Percentiles rank a stretch among this genome's conserved stretches.
These are phyloP conservation scores for Cladorrhinum samala DNA, from an alignment of 495 filamentous ascomycete genomes.

Conservation along the genomic window DNA sequence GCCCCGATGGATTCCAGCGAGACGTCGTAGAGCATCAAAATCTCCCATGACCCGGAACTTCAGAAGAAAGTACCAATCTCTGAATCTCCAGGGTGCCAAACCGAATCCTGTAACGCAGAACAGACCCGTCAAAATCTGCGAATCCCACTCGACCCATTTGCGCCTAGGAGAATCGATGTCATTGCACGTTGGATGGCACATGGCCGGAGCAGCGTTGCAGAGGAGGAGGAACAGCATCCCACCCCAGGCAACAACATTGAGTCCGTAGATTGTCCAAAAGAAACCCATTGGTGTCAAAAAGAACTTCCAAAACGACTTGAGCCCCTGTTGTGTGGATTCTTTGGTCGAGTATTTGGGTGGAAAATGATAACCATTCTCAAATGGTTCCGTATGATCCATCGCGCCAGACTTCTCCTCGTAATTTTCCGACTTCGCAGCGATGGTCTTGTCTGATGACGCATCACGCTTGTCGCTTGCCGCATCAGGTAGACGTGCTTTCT, in stretches of 20 bases:
- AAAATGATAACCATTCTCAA: constrained; percentile 61
- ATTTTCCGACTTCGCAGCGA: constrained; percentile 1
- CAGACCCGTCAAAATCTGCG: constrained; percentile 74
- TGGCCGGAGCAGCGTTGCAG: constrained; percentile 65
- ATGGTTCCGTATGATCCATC: constrained; percentile 17
- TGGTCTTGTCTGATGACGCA: constrained; percentile 13
- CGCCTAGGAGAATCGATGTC: constrained; percentile 65
- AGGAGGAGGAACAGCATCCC: constrained; percentile 84
- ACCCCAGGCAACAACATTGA: constrained; percentile 82
- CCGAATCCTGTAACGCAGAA: constrained; percentile 88
- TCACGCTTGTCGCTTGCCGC: neutral
- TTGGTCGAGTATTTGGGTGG: constrained; percentile 59
- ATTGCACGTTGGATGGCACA: constrained; percentile 71
- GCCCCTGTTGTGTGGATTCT: constrained; percentile 50
- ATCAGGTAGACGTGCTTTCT: neutral
- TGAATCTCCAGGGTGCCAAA: constrained; percentile 76
- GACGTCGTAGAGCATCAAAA: constrained; percentile 47
- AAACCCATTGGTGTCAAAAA: constrained; percentile 63
- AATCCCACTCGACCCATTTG: constrained; percentile 80
- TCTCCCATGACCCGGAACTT: constrained; percentile 53
- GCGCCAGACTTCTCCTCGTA: neutral
- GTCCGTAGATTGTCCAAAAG: constrained; percentile 67
- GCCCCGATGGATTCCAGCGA: constrained; percentile 59
- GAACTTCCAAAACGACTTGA: constrained; percentile 51
- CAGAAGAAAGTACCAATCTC: constrained; percentile 66